Evolutionary conservation across 2,329 filamentous ascomycete genomes (phyloP).

Genomic region (Zasmidium citrigriseum): DNA sequence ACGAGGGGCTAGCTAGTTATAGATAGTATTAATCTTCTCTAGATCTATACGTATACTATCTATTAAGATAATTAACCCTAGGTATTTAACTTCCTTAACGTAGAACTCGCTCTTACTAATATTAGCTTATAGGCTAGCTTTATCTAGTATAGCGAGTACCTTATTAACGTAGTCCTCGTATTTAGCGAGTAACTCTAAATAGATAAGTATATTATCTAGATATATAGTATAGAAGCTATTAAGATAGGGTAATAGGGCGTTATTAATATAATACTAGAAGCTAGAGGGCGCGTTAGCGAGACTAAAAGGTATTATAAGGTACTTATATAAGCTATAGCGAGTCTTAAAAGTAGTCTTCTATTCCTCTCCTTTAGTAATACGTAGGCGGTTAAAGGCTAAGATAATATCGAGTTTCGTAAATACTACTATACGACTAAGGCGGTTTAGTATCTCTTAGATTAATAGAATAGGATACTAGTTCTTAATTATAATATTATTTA

Average conservation of each 20-base stretch:
- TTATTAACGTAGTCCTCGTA: not conserved
- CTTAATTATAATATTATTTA: slow-evolving; percentile 35
- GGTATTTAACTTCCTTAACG: slow-evolving; percentile 19
- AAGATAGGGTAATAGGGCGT: slow-evolving; percentile 10
- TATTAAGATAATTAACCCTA: slow-evolving; percentile 3
- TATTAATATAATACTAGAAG: slow-evolving; percentile 3
- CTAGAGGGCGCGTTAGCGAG: not conserved
- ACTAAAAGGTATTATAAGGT: slow-evolving; percentile 11
- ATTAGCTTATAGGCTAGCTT: slow-evolving; percentile 14
- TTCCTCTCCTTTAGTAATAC: slow-evolving; percentile 7
- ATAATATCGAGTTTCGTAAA: slow-evolving; percentile 27
- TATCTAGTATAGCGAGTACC: slow-evolving; percentile 16
- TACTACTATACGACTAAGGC: slow-evolving; percentile 16
- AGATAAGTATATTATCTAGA: slow-evolving; percentile 4
- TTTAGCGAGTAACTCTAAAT: not conserved
- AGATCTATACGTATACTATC: not conserved
- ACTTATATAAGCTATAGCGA: slow-evolving; percentile 11
- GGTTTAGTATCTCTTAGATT: slow-evolving; percentile 27
- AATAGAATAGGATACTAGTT: no score
- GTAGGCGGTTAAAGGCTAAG: slow-evolving; percentile 12
- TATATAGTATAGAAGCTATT: slow-evolving; percentile 2
- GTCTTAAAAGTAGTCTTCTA: slow-evolving; percentile 15
- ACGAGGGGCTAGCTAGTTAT: not conserved
- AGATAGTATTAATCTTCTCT: not conserved
- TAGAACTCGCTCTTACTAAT: slow-evolving; percentile 25